Conservation (phyloP, 805 yeast genomes). For the Myxozyma lipomycoides region DNA sequence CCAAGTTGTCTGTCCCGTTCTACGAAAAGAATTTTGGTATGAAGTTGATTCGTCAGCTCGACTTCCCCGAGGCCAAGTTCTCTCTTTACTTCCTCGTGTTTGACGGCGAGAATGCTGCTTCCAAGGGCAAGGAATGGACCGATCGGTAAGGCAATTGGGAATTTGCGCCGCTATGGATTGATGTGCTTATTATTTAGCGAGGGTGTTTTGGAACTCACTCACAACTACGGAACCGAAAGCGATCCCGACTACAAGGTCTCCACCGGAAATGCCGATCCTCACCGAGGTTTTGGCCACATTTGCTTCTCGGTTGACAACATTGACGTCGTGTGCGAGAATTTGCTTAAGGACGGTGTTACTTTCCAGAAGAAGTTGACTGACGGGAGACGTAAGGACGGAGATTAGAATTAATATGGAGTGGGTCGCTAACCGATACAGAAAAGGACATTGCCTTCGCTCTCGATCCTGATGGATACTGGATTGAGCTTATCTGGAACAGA, state of each 20-base stretch:
- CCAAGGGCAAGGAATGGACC: conserved; percentile 41
- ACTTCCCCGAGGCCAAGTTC: conserved; percentile 54
- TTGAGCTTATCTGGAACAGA: conserved; percentile 71
- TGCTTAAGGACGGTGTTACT: conserved; percentile 59
- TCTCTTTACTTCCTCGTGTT: conserved; percentile 66
- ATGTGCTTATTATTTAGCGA: conserved; percentile 31
- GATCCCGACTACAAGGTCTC: conserved; percentile 54
- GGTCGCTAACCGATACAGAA: conserved; percentile 8
- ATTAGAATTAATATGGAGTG: neutral
- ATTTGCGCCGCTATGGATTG: neutral
- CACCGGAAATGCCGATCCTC: conserved; percentile 81
- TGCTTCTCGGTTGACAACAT: conserved; percentile 84
- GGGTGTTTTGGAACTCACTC: conserved; percentile 83
- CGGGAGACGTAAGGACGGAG: conserved; percentile 68
- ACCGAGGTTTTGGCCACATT: conserved; percentile 91
- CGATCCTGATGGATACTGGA: conserved; percentile 97
- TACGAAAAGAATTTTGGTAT: conserved; percentile 74
- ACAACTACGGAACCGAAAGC: conserved; percentile 68
- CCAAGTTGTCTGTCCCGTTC: conserved; percentile 65
- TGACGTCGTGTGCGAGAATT: conserved; percentile 52
- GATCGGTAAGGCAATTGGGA: conserved; percentile 33
- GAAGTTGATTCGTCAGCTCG: conserved; percentile 51
- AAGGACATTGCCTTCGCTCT: conserved; percentile 82
- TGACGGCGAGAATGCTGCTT: conserved; percentile 44
- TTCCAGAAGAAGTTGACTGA: conserved; percentile 82